These are phyloP conservation scores for Hemerocallis citrina DNA, from an alignment of 106 monocot species.

Conservation along the genomic window DNA sequence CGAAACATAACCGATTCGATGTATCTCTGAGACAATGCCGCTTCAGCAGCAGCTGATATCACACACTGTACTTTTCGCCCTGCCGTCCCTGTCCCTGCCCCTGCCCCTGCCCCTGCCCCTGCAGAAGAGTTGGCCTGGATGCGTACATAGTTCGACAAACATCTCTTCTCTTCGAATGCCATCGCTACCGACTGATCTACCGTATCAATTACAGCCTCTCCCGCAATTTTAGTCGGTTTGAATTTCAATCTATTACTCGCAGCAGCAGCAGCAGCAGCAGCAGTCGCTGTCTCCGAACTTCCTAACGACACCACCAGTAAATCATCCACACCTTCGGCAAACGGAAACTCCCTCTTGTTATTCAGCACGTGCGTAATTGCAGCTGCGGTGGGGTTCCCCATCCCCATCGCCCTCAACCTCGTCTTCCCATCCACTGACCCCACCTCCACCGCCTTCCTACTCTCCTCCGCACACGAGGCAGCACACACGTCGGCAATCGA, in stretches of 20 bases:
- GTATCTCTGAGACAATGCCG: constrained; percentile 17
- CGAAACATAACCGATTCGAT: constrained; percentile 31
- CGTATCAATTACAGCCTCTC: constrained; percentile 50
- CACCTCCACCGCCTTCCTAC: constrained; percentile 20
- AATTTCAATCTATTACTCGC: too few relatives aligned
- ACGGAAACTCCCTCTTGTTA: constrained; percentile 85
- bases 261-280: background rate
- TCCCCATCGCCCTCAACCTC: constrained; percentile 33
- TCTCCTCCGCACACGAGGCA: constrained; percentile 31
- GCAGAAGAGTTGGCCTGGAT: constrained; percentile 32
- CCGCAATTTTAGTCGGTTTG: constrained; percentile 58
- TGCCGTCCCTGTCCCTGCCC: background rate
- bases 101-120: background rate
- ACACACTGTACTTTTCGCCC: background rate
- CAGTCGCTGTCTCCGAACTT: background rate
- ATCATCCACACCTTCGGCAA: constrained; percentile 49
- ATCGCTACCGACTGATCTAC: constrained; percentile 73
- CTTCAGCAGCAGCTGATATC: constrained; percentile 5
- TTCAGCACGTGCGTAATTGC: constrained; percentile 93
- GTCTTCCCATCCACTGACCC: constrained; percentile 39
- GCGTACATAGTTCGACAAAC: constrained; percentile 55
- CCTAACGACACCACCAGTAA: constrained; percentile 64
- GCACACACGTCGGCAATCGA: constrained; percentile 50
- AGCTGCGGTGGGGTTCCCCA: constrained; percentile 70
- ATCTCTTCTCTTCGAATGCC: constrained; percentile 50